Base-by-base conservation (phyloP, 345 rosid genomes). In the Gossypium turneri region DNA sequence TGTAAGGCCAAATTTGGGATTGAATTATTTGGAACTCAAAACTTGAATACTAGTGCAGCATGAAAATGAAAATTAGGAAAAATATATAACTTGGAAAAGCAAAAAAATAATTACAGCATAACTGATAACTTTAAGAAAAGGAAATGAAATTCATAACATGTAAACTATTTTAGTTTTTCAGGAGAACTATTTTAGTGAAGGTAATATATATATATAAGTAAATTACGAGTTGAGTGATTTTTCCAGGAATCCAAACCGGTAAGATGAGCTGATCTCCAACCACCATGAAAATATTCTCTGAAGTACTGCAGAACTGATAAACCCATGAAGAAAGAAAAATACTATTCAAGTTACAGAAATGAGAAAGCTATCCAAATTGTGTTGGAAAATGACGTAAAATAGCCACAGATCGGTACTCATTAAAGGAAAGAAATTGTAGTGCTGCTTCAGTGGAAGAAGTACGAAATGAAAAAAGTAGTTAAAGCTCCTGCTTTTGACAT, bases 331-430 rank as follows among this genome's bases (percentile, higher is more conserved):
- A 86, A 75, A 6, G 90, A 85, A 82, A 88, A 83, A 88, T 85
- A 77, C 87, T 85, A 68, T 88, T 88, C 50, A 88, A 81, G 81
- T 88, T 88, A 78, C 90, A 86, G 76, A 86, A 88, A 48, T 88
- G 92, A 88, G 86, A 78, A 85, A 85, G 61, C 90, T 64, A 52
- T 71, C 93, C 91, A 73, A 88, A 81, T 70, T 88, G 88, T 79
- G 91, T 89, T 88, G 84, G 34, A 57, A 20, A 50, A 68, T 7
- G 10, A 70, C 22, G 58, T 24, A n/a, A 75, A 17, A 67, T 25
- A 44, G 19, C 20, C 45, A 16, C 20, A 57, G 0, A 47, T 75
- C 45, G 71, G 73, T 27, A 22, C 53, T 29, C 38, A 43, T n/a
- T 11, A n/a, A 43, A 43, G 19, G 15, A 43, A 19, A 65, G 7